Evolutionary conservation across 345 rosid species (phyloP), one percentile per base, ranked within the genome.

Genomic region (Turnera subulata): DNA sequence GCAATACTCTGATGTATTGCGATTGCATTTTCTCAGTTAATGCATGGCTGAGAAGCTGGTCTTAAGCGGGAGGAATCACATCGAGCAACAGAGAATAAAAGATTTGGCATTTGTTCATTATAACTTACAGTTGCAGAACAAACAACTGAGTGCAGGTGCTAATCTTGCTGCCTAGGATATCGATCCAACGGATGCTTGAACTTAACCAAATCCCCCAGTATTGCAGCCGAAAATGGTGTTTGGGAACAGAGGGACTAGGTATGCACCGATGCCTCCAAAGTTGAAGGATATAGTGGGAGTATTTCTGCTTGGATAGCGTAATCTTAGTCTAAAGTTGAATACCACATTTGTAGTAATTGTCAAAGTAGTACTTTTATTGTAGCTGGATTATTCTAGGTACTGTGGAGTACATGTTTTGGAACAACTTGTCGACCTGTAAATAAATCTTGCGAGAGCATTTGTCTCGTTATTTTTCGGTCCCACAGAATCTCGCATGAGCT

Each of bases 1-100:
- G n/a, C n/a, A n/a, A n/a, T n/a, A n/a, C n/a, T n/a, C n/a, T n/a
- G n/a, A n/a, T n/a, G n/a, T n/a, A n/a, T n/a, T n/a, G n/a, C n/a
- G n/a, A n/a, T n/a, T n/a, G n/a, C n/a, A n/a, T n/a, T n/a, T n/a
- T n/a, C n/a, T n/a, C n/a, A n/a, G n/a, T n/a, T n/a, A n/a, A n/a
- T 45, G 78, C 89, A 22, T 77, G 39, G 89, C 76, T 1, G 83
- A 81, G 75, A 72, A 76, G 73, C 49, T 78, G n/a, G n/a, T n/a
- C 23, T 29, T 32, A 13, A 49, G 47, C 37, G 73, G 70, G 18
- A 50, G 53, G 56, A 75, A 75, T 53, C 25, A 0, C 0, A 14
- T 15, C 0, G 80, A 74, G 59, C 58, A 71, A 51, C 59, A 67
- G 32, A 32, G 46, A 6, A 51, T 77, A 56, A 51, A 39, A 46